Conservation (phyloP, 441 rosid genomes). For the Pelargonium australe region DNA sequence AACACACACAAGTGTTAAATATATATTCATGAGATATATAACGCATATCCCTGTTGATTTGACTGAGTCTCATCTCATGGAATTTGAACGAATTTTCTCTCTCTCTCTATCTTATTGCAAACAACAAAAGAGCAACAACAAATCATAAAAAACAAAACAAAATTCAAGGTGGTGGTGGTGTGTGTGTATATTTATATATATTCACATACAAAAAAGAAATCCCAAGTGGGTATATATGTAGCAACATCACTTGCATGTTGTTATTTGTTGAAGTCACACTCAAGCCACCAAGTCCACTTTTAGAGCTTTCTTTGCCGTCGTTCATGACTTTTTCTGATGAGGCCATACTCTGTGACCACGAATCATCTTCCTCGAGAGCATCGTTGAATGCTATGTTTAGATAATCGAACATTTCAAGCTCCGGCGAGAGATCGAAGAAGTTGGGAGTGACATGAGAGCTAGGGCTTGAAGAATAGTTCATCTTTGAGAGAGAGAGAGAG, state of each 20-base stretch:
- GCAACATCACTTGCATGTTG: slow-evolving; percentile 38
- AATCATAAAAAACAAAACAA: neutral
- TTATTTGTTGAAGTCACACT: slow-evolving; percentile 28
- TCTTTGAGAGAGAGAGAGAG: too few relatives aligned
- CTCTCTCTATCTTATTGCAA: too few relatives aligned
- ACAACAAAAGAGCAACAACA: neutral
- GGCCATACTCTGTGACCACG: slow-evolving; percentile 29
- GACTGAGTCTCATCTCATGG: too few relatives aligned
- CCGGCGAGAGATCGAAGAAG: slow-evolving; percentile 22
- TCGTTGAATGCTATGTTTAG: slow-evolving; percentile 23
- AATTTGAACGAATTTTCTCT: too few relatives aligned
- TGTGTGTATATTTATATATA: too few relatives aligned
- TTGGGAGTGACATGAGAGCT: too few relatives aligned
- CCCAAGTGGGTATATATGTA: neutral
- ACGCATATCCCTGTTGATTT: too few relatives aligned
- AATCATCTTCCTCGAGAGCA: slow-evolving; percentile 18
- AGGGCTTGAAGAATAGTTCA: too few relatives aligned
- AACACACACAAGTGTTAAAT: too few relatives aligned
- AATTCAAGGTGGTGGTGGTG: neutral
- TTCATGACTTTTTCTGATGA: slow-evolving; percentile 33
- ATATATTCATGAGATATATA: too few relatives aligned
- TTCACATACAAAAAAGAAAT: neutral
- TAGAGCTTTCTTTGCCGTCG: slow-evolving; percentile 10
- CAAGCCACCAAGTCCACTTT: slow-evolving; percentile 13
- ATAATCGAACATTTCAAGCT: slow-evolving; percentile 40